These are phyloP conservation scores for Cercospora janseana DNA, from an alignment of 2,329 filamentous ascomycete species.

Conservation along the genomic window DNA sequence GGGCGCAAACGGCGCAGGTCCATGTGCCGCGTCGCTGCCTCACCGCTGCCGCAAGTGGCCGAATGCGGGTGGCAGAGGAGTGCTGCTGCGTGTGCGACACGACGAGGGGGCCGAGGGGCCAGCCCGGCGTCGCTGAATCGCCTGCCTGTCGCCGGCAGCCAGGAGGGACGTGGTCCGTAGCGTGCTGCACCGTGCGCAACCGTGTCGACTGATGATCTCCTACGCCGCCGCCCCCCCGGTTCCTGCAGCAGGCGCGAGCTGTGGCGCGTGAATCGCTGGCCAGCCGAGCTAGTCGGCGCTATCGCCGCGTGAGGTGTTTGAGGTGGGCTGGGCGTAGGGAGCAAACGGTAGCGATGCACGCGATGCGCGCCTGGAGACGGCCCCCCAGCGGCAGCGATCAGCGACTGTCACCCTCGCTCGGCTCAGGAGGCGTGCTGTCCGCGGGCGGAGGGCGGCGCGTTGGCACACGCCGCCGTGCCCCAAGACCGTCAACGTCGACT, in stretches of 20 bases:
- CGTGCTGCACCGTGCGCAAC: background rate
- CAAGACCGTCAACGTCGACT: too few species aligned
- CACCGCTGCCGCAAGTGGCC: too few species aligned
- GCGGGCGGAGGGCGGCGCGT: too few species aligned
- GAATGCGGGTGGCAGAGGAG: too few species aligned
- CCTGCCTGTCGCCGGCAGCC: conserved; percentile 10
- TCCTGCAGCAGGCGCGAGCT: conserved; percentile 6
- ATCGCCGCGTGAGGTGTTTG: too few species aligned
- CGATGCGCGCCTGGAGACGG: background rate
- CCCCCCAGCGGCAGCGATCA: background rate
- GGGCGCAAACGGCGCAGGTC: too few species aligned
- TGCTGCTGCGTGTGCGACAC: too few species aligned
- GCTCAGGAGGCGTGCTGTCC: conserved; percentile 2
- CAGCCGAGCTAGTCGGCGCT: too few species aligned
- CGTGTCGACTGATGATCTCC: conserved; percentile 11
- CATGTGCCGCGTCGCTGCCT: too few species aligned
- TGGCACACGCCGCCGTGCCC: conserved; percentile 9
- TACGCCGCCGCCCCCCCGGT: background rate
- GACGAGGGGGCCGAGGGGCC: too few species aligned
- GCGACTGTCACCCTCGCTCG: background rate
- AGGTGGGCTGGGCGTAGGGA: background rate
- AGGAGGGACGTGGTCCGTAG: background rate
- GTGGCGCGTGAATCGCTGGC: conserved; percentile 17
- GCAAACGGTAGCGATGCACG: conserved; percentile 1
- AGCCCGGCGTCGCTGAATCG: too few species aligned